Evolutionary conservation across 192 early-diverging fungal species (phyloP).

Genomic region (Ramicandelaber brevisporus): DNA sequence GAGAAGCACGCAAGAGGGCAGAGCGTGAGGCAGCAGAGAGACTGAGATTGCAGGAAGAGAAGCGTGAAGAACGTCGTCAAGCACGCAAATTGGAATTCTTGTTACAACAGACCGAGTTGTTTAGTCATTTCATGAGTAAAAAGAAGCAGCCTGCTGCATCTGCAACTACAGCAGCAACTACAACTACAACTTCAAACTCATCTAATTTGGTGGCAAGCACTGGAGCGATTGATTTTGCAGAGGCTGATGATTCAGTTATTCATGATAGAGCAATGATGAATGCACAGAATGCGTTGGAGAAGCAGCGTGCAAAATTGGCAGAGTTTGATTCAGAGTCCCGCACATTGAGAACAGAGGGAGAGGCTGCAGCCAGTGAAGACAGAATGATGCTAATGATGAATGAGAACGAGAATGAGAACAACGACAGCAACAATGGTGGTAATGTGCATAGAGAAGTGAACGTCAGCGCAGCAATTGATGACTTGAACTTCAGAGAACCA

Average conservation of each 20-base stretch:
- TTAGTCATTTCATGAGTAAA: constrained; percentile 73
- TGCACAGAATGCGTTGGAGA: constrained; percentile 51
- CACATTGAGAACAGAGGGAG: constrained; percentile 10
- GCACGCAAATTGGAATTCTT: constrained; percentile 77
- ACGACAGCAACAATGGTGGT: constrained; percentile 1
- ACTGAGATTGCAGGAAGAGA: constrained; percentile 53
- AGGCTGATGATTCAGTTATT: constrained; percentile 40
- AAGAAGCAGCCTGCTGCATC: too few species aligned
- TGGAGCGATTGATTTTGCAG: constrained; percentile 52
- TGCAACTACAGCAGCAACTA: too few species aligned
- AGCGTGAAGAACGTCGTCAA: constrained; percentile 54
- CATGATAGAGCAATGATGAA: constrained; percentile 37
- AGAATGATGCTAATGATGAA: too few species aligned
- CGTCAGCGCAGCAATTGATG: constrained; percentile 28
- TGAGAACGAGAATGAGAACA: too few species aligned
- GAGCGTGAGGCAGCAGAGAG: constrained; percentile 65
- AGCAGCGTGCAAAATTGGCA: constrained; percentile 33
- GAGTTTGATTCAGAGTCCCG: constrained; percentile 41
- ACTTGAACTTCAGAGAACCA: constrained; percentile 72
- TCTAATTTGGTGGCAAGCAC: too few species aligned
- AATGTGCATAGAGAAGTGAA: constrained; percentile 8
- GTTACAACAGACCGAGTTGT: constrained; percentile 78
- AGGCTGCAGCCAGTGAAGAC: constrained; percentile 8
- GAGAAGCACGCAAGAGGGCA: constrained; percentile 63
- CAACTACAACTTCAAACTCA: too few species aligned